Percentiles rank a stretch among this genome's conserved stretches.
Conservation (phyloP, 2,329 filamentous ascomycete species). For the Neofusicoccum kwambonambiense region DNA sequence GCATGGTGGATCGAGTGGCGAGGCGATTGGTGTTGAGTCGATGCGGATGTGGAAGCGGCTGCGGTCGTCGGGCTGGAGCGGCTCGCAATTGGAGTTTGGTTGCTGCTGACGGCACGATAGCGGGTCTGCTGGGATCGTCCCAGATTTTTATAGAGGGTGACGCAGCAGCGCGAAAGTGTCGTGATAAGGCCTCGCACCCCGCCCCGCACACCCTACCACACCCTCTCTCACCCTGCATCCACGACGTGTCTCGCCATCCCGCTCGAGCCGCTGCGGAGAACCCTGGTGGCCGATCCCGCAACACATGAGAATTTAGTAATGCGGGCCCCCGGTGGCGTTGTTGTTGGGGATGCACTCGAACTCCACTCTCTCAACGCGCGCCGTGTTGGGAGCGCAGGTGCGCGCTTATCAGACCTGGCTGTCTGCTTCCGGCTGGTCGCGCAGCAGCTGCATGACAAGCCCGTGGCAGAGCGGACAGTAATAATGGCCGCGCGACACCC, state of each 20-base stretch:
- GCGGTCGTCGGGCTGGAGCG: too few relatives aligned
- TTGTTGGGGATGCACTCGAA: constrained; percentile 2
- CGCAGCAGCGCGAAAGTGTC: neutral
- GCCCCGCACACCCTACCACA: neutral
- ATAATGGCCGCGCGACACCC: neutral
- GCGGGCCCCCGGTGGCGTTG: neutral
- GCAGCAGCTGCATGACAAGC: neutral
- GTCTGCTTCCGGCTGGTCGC: neutral
- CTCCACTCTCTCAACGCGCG: neutral
- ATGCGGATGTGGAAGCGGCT: too few relatives aligned
- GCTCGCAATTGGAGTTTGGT: too few relatives aligned
- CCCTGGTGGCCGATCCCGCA: neutral
- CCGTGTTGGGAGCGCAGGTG: too few relatives aligned
- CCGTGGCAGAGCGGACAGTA: constrained; percentile 10
- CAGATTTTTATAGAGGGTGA: neutral
- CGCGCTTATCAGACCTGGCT: neutral
- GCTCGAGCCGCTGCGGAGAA: constrained; percentile 2
- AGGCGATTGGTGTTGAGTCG: too few relatives aligned
- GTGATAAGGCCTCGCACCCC: neutral
- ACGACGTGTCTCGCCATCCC: neutral
- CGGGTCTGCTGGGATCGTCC: neutral
- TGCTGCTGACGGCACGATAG: neutral
- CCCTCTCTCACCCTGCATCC: neutral
- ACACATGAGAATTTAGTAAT: neutral
- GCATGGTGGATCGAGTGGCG: neutral